phyloP scores from a whole-genome alignment of 2,329 filamentous ascomycete species.

The Leptographium galeiforme region DNA sequence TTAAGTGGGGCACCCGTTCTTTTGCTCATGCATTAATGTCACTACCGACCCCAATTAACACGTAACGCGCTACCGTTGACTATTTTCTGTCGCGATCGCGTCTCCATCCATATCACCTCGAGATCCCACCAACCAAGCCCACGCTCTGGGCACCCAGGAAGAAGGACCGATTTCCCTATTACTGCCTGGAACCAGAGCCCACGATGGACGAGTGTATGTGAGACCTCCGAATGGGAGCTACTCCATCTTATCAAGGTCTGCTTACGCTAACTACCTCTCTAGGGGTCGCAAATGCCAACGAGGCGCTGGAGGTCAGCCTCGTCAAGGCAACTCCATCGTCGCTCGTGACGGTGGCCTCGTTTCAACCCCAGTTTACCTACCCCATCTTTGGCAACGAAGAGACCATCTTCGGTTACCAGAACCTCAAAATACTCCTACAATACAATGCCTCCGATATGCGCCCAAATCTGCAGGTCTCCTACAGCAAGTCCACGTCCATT shows the following conservation, averaged over 20 bases:
- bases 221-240: background rate
- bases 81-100: slow-evolving; percentile 7
- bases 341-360: slow-evolving; percentile 48
- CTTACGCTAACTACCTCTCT: background rate
- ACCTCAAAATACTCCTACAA: slow-evolving; percentile 60
- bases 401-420: slow-evolving; percentile 79
- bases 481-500: slow-evolving; percentile 54
- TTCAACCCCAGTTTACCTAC: slow-evolving; percentile 82
- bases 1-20: background rate
- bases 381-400: slow-evolving; percentile 89
- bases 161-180: background rate
- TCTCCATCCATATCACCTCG: background rate
- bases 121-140: no score
- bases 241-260: background rate
- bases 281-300: slow-evolving; percentile 49
- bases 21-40: background rate
- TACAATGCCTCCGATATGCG: slow-evolving; percentile 60
- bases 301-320: slow-evolving; percentile 49
- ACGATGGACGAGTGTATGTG: background rate
- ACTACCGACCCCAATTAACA: background rate
- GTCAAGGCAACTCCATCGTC: slow-evolving; percentile 34
- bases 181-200: background rate
- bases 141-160: background rate
- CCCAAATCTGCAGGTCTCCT: slow-evolving; percentile 59
- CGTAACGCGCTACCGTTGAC: slow-evolving; percentile 5